Evolutionary conservation across 177 flowering plant species (phyloP).

Genomic region (Vitis hybrid): DNA sequence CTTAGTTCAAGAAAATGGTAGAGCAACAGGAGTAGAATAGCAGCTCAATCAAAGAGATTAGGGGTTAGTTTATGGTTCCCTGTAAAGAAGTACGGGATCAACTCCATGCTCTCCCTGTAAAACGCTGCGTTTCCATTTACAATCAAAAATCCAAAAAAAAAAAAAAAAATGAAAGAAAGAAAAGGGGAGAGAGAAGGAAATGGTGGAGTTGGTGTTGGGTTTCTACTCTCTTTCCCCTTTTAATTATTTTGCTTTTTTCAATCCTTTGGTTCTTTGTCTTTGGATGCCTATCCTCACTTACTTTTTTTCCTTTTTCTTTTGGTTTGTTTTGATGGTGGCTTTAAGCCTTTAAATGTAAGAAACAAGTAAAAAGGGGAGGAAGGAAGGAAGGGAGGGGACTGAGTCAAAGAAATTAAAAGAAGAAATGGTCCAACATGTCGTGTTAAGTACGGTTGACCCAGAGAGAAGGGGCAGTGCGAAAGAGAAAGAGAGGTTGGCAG

Average conservation of each 20-base stretch:
- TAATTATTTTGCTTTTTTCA: not conserved
- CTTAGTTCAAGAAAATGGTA: conserved; percentile 23
- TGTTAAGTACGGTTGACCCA: conserved; percentile 36
- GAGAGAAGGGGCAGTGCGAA: not conserved
- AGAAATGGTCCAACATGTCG: conserved; percentile 30
- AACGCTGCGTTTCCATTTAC: not conserved
- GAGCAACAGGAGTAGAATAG: too few species aligned
- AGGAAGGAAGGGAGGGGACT: conserved; percentile 17
- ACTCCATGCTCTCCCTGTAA: conserved; percentile 3
- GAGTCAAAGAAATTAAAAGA: conserved; percentile 20
- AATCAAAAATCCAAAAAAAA: not conserved
- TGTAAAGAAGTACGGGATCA: conserved; percentile 9
- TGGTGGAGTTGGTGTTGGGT: conserved; percentile 28
- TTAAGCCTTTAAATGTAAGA: not conserved
- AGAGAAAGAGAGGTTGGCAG: conserved; percentile 19
- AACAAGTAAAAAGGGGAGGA: not conserved
- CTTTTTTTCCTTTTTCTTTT: not conserved
- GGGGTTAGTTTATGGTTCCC: not conserved
- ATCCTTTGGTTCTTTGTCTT: conserved; percentile 3
- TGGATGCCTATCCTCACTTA: conserved; percentile 11
- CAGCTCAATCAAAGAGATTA: too few species aligned
- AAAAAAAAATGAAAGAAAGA: not conserved
- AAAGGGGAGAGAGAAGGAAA: not conserved
- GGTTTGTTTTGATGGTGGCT: not conserved
- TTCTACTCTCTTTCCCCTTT: not conserved